phyloP scores from a whole-genome alignment of 345 rosid species.

The Euphorbia peplus region DNA sequence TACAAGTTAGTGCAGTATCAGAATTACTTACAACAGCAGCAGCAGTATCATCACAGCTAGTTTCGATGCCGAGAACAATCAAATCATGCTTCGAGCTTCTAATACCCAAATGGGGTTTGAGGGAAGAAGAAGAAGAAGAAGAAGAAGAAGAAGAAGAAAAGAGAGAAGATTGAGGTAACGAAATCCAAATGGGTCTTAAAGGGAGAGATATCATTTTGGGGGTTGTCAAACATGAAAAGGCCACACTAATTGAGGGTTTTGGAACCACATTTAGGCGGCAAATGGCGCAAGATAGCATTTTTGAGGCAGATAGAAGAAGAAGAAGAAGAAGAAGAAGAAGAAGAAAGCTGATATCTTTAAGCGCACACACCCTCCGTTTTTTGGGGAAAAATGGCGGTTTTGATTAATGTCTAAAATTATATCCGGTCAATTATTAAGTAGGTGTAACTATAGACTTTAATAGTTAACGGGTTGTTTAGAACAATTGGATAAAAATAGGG shows the following conservation, averaged over 20 bases:
- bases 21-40: conserved; percentile 79
- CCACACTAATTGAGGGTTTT: conserved; percentile 22
- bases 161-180: conserved; percentile 17
- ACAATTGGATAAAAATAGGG: too few species aligned
- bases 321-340: too few species aligned
- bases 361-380: too few species aligned
- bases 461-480: too few species aligned
- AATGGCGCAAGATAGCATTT: conserved; percentile 38
- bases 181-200: conserved; percentile 11
- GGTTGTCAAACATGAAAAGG: conserved; percentile 12
- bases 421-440: too few species aligned
- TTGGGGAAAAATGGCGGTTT: too few species aligned
- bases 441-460: too few species aligned
- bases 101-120: conserved; percentile 8
- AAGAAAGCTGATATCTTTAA: background rate
- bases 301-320: too few species aligned
- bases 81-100: conserved; percentile 39
- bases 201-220: conserved; percentile 13
- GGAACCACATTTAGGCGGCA: conserved; percentile 38
- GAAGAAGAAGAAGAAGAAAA: conserved; percentile 26
- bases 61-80: conserved; percentile 89
- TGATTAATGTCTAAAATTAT: too few species aligned
- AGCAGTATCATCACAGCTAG: conserved; percentile 96
- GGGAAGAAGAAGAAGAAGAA: conserved; percentile 16
- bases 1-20: too few species aligned